These are phyloP conservation scores for Myrmaecium sp. DNA, from an alignment of 2,329 filamentous ascomycete species.

Conservation along the genomic window DNA sequence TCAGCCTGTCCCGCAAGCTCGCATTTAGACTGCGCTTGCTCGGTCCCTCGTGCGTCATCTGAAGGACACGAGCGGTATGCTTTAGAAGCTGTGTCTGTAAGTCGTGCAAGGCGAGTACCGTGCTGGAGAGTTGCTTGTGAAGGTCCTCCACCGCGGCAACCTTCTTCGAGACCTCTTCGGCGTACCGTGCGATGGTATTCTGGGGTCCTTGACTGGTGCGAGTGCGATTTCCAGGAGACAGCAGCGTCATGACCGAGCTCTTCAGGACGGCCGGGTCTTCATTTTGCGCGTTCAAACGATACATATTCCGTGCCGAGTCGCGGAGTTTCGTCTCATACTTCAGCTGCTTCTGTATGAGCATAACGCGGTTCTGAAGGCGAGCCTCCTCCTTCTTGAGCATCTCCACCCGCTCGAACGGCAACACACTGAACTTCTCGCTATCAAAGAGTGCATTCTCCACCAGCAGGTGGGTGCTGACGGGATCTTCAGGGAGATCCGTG, in stretches of 20 bases:
- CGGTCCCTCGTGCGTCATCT: constrained; percentile 71
- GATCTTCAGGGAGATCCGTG: too few relatives aligned
- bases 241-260: too few relatives aligned
- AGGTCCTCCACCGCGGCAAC: too few relatives aligned
- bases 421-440: constrained; percentile 66
- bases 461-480: constrained; percentile 72
- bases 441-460: constrained; percentile 88
- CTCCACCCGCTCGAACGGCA: constrained; percentile 86
- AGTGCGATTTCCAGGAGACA: too few relatives aligned
- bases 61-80: constrained; percentile 83
- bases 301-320: constrained; percentile 78
- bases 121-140: too few relatives aligned
- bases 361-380: constrained; percentile 56
- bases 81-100: constrained; percentile 61
- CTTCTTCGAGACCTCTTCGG: too few relatives aligned
- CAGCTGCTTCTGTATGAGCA: constrained; percentile 66
- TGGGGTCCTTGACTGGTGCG: too few relatives aligned
- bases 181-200: too few relatives aligned
- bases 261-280: too few relatives aligned
- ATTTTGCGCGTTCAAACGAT: constrained; percentile 60
- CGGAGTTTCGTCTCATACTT: constrained; percentile 84
- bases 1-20: too few relatives aligned
- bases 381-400: constrained; percentile 74
- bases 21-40: constrained; percentile 37
- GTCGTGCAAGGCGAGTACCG: too few relatives aligned